phyloP scores from a whole-genome alignment of 31 red algal genomes.

The Asparagopsis taxiformis region DNA sequence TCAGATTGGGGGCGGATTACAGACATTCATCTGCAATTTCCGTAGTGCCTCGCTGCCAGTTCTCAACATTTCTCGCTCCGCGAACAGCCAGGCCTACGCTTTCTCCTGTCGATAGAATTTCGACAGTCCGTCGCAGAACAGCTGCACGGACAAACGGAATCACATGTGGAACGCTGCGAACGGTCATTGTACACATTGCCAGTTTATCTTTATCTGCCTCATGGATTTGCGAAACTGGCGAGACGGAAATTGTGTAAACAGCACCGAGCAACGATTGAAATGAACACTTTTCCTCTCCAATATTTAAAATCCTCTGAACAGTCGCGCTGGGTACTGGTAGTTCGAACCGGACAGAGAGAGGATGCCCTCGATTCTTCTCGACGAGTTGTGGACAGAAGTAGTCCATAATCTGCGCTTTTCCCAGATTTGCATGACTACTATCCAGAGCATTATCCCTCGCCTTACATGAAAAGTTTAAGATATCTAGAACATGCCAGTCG shows the following conservation, averaged over 20 bases:
- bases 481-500: constrained; percentile 4
- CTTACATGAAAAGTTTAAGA: constrained; percentile 8
- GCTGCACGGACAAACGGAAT: constrained; percentile 22
- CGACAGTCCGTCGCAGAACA: constrained; percentile 1
- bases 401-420: background rate
- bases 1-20: too few relatives aligned
- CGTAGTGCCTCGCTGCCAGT: background rate
- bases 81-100: background rate
- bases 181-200: background rate
- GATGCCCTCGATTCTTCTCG: background rate
- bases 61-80: background rate
- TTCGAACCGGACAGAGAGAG: background rate
- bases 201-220: background rate
- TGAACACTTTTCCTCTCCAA: background rate
- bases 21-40: constrained; percentile 11
- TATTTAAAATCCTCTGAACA: background rate
- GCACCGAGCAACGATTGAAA: constrained; percentile 21
- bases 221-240: background rate
- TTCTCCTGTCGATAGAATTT: background rate
- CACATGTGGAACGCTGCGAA: constrained; percentile 21
- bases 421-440: background rate
- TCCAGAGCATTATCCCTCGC: background rate
- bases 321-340: background rate
- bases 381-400: background rate
- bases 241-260: constrained; percentile 5